A percentile compares a stretch with the other conserved stretches of the same genome.
phyloP scores from a whole-genome alignment of 2,329 filamentous ascomycete genomes.

The Camptophora hylomeconis region DNA sequence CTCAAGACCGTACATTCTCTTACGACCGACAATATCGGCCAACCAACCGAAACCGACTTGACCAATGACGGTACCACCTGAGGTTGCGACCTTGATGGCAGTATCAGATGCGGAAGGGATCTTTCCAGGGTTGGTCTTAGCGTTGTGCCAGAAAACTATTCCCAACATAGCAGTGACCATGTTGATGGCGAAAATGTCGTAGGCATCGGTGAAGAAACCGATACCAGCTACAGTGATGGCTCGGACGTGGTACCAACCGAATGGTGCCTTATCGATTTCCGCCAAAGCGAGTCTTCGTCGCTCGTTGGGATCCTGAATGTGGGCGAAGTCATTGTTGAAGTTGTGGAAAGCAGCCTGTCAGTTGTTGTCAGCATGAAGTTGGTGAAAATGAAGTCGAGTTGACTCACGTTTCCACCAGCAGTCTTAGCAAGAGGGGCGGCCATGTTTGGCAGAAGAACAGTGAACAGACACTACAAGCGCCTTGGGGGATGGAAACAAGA shows the following conservation, averaged over 20 bases:
- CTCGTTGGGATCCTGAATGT: constrained; percentile 57
- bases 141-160: constrained; percentile 60
- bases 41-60: constrained; percentile 69
- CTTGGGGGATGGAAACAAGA: constrained; percentile 1
- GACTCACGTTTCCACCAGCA: constrained; percentile 15
- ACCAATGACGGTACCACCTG: constrained; percentile 69
- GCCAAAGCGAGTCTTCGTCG: constrained; percentile 65
- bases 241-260: constrained; percentile 53
- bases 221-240: constrained; percentile 68
- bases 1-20: constrained; percentile 75
- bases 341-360: constrained; percentile 63
- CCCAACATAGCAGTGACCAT: constrained; percentile 64
- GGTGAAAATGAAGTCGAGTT: no score
- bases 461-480: constrained; percentile 2
- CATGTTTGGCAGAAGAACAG: constrained; percentile 4
- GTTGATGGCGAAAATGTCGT: constrained; percentile 69
- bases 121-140: constrained; percentile 27
- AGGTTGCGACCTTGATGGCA: constrained; percentile 75
- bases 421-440: constrained; percentile 9
- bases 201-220: constrained; percentile 81
- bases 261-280: constrained; percentile 33
- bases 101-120: constrained; percentile 60
- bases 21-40: constrained; percentile 65
- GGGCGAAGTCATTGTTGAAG: constrained; percentile 61
- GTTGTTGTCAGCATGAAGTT: no score